Percentiles rank a stretch among this genome's conserved stretches.
These are phyloP conservation scores for Salinomyces thailandicus DNA, from an alignment of 2,329 filamentous ascomycete species.

Conservation along the genomic window DNA sequence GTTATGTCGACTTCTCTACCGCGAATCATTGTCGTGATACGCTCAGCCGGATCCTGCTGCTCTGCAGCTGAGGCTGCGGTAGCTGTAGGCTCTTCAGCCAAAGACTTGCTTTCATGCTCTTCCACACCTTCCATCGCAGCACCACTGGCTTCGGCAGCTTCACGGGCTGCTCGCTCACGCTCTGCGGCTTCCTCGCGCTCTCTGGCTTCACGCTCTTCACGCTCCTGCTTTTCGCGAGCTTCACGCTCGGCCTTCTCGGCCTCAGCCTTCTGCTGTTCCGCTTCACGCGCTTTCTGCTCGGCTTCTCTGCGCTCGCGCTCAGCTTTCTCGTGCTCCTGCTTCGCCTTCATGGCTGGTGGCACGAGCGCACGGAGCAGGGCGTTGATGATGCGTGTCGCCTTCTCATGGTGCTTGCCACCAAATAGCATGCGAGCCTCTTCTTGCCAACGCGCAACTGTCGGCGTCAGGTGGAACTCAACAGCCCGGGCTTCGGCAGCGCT, in stretches of 20 bases:
- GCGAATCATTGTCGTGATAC: conserved; percentile 72
- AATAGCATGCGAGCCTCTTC: conserved; percentile 86
- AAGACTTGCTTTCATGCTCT: conserved; percentile 28
- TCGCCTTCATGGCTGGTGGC: conserved; percentile 72
- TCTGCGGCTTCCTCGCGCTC: conserved; percentile 23
- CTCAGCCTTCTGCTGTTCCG: conserved; percentile 52
- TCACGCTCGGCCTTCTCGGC: conserved; percentile 49
- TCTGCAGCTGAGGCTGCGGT: conserved; percentile 25
- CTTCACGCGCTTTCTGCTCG: conserved; percentile 52
- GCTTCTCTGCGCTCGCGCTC: conserved; percentile 56
- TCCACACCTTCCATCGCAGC: conserved; percentile 66
- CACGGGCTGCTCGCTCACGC: conserved; percentile 15
- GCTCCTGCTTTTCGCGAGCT: conserved; percentile 41
- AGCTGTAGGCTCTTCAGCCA: conserved; percentile 33
- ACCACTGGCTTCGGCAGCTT: conserved; percentile 25
- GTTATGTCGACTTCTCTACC: conserved; percentile 89
- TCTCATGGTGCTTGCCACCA: conserved; percentile 56
- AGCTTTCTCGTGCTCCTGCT: conserved; percentile 58
- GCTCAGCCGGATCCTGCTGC: conserved; percentile 34
- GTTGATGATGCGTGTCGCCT: conserved; percentile 55
- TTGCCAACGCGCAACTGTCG: conserved; percentile 70
- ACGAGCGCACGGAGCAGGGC: conserved; percentile 63
- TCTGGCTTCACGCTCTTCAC: conserved; percentile 37
- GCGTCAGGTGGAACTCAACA: conserved; percentile 60
- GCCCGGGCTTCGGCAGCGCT: conserved; percentile 58